Evolutionary conservation across 768 basidiomycete genomes (phyloP), one percentile per base, ranked within the genome.

Genomic region (Lactarius akahatsu): DNA sequence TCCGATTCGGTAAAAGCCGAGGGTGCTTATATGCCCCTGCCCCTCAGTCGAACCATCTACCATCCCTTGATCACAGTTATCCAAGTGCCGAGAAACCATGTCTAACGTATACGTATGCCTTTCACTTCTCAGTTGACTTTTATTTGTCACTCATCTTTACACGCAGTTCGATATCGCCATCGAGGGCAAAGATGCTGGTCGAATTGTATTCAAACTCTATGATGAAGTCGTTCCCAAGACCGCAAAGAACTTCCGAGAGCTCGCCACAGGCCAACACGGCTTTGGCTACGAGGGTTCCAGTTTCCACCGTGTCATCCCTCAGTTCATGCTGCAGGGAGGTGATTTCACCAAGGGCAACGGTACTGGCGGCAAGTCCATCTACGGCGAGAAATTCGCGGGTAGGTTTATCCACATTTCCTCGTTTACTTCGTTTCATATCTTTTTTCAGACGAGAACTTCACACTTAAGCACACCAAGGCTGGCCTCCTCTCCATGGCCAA

Each of bases 321-420:
- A 82, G 50, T 95, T 94, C 79, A 94, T 94, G 91, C 81, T 93
- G 64, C 94, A 96, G 76, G 94, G 92, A 30, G 94, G 94, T 63
- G 93, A 95, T 75, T 96, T 96, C 76, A 90, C 88, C 69, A 59
- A 67, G 8, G 67, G 70, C 55, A 78, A 81, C 61, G 91, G 91
- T 18, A 91, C 89, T 11, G 92, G 91, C 66, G 92, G 91, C 57
- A 90, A 87, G 77, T 89, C 87, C 30, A 91, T 91, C 74, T 91
- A 89, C 66, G 90, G 90, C 69, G 79, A 79, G 57, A 87, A 85
- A 72, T 91, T 90, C 68, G 73, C 72, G 8, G 90, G 88, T 89
- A 45, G 56, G 80, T 74, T 47, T 56, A n/a, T 60, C 54, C 30
- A 34, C n/a, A n/a, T 18, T 40, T 62, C 55, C 28, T 9, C 10